Base-by-base conservation (phyloP, 495 filamentous ascomycete species). In the Daldinia concentrica region DNA sequence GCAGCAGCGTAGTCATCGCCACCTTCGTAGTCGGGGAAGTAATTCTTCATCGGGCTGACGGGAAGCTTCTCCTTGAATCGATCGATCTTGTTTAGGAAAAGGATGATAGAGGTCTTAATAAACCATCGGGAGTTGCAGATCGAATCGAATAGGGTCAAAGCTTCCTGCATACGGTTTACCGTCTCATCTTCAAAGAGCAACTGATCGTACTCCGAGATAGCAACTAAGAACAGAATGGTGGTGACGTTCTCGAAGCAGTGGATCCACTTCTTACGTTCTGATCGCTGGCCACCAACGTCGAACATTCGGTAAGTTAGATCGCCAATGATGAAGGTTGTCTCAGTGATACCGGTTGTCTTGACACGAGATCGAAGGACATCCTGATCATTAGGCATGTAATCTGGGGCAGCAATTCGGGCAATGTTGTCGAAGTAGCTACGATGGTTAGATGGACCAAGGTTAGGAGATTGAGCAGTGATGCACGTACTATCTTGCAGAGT, bases 81-180 rank as follows among this genome's bases (percentile, higher is more conserved):
- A 82, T 98, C 95, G 83, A 99, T 99, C 91, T 99, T 99, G 92
- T 99, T 99, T 75, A 99, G 87, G 91, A 99, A 99, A 60, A 98
- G 85, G 83, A 99, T 99, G 81, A 98, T 97, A 9, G 95, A 97
- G 15, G 95, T 98, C 89, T 97, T 98, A 82, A 96, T 93, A 81
- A 99, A 99, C 95, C 97, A 99, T 67, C 95, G 86, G 32, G 95
- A 98, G 84, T 99, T 99, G 86, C 95, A 98, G 79, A 99, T 99
- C 7, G 95, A 98, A 82, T 99, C 95, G 86, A 98, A 99, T 34
- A 99, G 86, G 15, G 96, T 99, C 61, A 99, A 84, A 4, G 95
- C 95, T 83, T 99, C 95, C 81, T 98, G 96, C 95, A 99, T 99
- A 85, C 96, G 95, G 86, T 99, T 99, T 84, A 92, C 90, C 4